Evolutionary conservation across 129 eudicot genomes (phyloP).

Genomic region (Dittrichia graveolens): DNA sequence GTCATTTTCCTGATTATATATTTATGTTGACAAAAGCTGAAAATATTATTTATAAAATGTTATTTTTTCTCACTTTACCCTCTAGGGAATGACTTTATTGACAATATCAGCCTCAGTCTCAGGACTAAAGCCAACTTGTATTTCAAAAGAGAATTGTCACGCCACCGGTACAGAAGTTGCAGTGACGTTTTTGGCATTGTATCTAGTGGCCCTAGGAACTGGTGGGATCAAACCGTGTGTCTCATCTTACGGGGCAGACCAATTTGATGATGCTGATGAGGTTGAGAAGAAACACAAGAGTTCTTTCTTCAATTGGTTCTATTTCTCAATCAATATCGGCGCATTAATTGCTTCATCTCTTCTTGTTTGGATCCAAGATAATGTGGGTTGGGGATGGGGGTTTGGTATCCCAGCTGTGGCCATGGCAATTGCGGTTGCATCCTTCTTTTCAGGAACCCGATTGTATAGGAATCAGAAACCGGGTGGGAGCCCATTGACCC

Average conservation of each 20-base stretch:
- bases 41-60: no score
- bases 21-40: no score
- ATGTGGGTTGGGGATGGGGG: constrained; percentile 86
- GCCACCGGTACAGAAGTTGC: constrained; percentile 41
- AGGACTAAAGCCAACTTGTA: constrained; percentile 57
- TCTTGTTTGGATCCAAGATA: constrained; percentile 68
- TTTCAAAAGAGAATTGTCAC: constrained; percentile 44
- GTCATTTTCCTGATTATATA: no score
- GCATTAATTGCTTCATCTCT: constrained; percentile 64
- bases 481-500: constrained; percentile 79
- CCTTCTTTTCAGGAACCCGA: constrained; percentile 77
- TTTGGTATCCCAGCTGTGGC: constrained; percentile 81
- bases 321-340: constrained; percentile 77
- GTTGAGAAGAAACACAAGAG: constrained; percentile 63
- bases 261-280: constrained; percentile 74
- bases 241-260: constrained; percentile 83
- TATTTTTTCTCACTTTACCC: constrained; percentile 9
- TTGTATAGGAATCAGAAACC: constrained; percentile 71
- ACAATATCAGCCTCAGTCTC: constrained; percentile 69
- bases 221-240: constrained; percentile 92
- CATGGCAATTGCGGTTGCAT: constrained; percentile 68
- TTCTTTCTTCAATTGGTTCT: constrained; percentile 88
- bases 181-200: constrained; percentile 53
- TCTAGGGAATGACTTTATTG: constrained; percentile 77
- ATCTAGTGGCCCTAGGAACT: constrained; percentile 73